Evolutionary conservation across 1,284 basidiomycete genomes (phyloP), one percentile per base, ranked within the genome.

Genomic region (Ustilago lituana): DNA sequence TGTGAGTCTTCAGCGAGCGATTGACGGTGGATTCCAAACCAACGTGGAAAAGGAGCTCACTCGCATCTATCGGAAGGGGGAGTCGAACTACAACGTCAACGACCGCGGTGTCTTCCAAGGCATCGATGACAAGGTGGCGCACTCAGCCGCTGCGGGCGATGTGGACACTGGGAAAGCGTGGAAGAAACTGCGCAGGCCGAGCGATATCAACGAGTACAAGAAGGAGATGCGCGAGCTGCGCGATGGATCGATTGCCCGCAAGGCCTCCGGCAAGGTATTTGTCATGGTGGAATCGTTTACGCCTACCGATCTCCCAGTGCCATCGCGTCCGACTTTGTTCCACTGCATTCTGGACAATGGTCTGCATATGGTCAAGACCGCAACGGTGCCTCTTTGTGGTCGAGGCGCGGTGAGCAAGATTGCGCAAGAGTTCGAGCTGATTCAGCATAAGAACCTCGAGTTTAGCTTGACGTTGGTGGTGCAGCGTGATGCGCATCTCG

Each of bases 281-380:
- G 92, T 98, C 52, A 90, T 91, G 51, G 73, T 82, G 22, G 80
- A 82, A 54, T 73, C 77, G 6, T 81, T 81, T 51, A 78, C 63
- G 6, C 78, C 79, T 0, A 51, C 55, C n/a, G 51, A 59, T 22
- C 65, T 81, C 23, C 73, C 75, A 7, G 54, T 82, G 12, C 76
- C 79, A 5, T 51, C 57, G 19, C 45, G 91, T 66, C 84, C 87
- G 0, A 94, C 94, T 0, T 86, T 85, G 31, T 86, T 97, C 73
- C 90, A 89, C n/a, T 92, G 92, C 79, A 93, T 92, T 0, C 85
- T 98, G 59, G 95, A 97, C 84, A 98, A 98, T 75, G 94, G 94
- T 8, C 93, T 96, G 57, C 94, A 98, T 83, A 94, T 91, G 72
- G 95, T 98, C 53, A 92, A 92, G 5, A 97, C 94, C 0, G 93